phyloP scores from a whole-genome alignment of 352 stramenopile genomes.

The Globisporangium polare region DNA sequence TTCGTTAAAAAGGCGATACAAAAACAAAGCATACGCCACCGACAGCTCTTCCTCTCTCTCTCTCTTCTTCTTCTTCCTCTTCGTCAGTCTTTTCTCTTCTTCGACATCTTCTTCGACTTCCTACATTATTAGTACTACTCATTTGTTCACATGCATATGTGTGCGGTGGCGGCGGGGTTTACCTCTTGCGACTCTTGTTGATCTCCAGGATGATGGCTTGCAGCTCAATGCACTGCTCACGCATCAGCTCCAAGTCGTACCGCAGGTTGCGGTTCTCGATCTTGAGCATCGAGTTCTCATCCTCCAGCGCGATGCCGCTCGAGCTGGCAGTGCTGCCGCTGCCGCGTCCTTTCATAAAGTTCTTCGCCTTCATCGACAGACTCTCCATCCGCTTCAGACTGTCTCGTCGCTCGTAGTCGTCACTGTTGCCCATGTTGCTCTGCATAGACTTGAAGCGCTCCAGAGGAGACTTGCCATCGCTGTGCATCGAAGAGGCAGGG shows the following conservation, averaged over 20 bases:
- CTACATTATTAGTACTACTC: conserved; percentile 9
- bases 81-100: background rate
- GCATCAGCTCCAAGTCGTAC: conserved; percentile 87
- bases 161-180: conserved; percentile 9
- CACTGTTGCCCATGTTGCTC: conserved; percentile 27
- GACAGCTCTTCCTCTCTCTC: background rate
- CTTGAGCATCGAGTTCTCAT: conserved; percentile 85
- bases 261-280: conserved; percentile 87
- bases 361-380: conserved; percentile 63
- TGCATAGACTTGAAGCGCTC: conserved; percentile 68
- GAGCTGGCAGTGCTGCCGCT: conserved; percentile 61
- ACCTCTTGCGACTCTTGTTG: conserved; percentile 87
- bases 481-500: conserved; percentile 13
- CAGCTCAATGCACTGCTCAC: conserved; percentile 84
- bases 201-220: conserved; percentile 88
- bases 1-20: conserved; percentile 1
- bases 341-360: conserved; percentile 54
- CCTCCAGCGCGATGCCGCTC: conserved; percentile 67
- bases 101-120: background rate
- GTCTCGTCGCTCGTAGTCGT: conserved; percentile 28
- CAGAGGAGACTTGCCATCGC: conserved; percentile 42
- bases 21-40: conserved; percentile 6
- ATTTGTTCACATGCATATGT: conserved; percentile 8
- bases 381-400: conserved; percentile 75
- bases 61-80: background rate